Conservation (phyloP, 768 basidiomycete genomes). For the Tricholoma flavovirens region DNA sequence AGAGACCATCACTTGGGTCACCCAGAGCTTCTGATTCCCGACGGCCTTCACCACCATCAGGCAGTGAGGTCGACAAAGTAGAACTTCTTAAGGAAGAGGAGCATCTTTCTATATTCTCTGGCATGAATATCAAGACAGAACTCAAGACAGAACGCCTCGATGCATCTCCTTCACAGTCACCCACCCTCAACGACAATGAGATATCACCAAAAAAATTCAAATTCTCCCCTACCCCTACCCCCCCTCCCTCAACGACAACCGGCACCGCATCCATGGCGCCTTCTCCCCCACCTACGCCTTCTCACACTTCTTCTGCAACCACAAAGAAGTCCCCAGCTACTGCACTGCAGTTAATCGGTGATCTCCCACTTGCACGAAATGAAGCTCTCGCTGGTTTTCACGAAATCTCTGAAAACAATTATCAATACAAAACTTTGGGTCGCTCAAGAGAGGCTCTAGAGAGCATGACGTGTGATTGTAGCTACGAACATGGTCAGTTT, state of each 20-base stretch:
- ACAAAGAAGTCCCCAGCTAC: constrained; percentile 32
- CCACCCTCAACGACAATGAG: constrained; percentile 28
- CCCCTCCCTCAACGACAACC: constrained; percentile 26
- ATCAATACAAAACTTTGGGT: constrained; percentile 86
- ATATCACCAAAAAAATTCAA: constrained; percentile 29
- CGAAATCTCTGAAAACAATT: constrained; percentile 73
- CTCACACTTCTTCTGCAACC: constrained; percentile 14
- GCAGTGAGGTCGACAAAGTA: constrained; percentile 10
- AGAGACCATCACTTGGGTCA: constrained; percentile 17
- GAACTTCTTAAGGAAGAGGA: constrained; percentile 25
- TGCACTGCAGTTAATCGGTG: constrained; percentile 65
- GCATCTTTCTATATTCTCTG: constrained; percentile 16
- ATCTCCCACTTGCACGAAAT: constrained; percentile 73
- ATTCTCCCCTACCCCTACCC: constrained; percentile 29
- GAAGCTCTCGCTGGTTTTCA: constrained; percentile 68
- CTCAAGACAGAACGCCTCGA: constrained; percentile 22
- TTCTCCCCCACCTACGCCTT: constrained; percentile 32
- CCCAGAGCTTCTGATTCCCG: constrained; percentile 12
- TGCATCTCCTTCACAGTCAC: constrained; percentile 30
- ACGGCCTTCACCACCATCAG: constrained; percentile 20
- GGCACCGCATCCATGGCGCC: constrained; percentile 32
- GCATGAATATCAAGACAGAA: constrained; percentile 29
- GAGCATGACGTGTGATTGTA: constrained; percentile 94
- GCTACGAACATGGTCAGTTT: constrained; percentile 73
- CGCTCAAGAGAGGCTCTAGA: constrained; percentile 83